Conservation (phyloP, 202 grass and related monocot genomes). For the Elaeis oleifera region DNA sequence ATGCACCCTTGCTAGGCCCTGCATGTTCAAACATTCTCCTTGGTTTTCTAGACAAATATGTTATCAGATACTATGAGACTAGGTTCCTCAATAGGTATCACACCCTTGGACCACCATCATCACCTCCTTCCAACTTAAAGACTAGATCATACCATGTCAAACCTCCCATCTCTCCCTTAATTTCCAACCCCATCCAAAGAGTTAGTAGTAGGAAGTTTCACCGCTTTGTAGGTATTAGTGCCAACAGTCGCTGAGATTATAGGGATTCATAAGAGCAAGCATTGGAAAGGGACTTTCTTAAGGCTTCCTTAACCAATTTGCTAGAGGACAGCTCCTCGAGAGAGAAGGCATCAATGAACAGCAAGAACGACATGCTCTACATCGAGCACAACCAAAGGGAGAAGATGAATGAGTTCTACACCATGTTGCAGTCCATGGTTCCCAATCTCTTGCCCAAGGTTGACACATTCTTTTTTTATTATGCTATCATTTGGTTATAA, state of each 20-base stretch:
- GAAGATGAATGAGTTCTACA: slow-evolving; percentile 32
- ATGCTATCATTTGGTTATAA: no score
- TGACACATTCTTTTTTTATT: background rate
- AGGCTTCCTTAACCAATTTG: background rate
- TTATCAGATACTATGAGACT: background rate
- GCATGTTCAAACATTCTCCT: no score
- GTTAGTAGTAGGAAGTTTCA: background rate
- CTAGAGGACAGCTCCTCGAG: background rate
- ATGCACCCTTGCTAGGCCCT: no score
- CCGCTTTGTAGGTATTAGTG: background rate
- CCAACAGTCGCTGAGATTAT: background rate
- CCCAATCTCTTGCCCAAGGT: slow-evolving; percentile 45
- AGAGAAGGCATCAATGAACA: background rate
- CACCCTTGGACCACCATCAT: slow-evolving; percentile 6
- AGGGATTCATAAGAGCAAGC: background rate
- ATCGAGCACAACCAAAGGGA: slow-evolving; percentile 30
- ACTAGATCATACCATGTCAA: background rate
- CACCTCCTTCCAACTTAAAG: background rate
- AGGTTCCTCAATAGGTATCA: background rate
- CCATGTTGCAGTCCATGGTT: slow-evolving; percentile 31
- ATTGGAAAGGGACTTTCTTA: background rate
- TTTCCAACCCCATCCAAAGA: background rate
- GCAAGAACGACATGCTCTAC: background rate
- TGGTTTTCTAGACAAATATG: no score
- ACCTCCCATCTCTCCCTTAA: background rate